Percentiles rank a stretch among this genome's conserved stretches.
Conservation (phyloP, 2,329 filamentous ascomycete species). For the Penicillium sp. region DNA sequence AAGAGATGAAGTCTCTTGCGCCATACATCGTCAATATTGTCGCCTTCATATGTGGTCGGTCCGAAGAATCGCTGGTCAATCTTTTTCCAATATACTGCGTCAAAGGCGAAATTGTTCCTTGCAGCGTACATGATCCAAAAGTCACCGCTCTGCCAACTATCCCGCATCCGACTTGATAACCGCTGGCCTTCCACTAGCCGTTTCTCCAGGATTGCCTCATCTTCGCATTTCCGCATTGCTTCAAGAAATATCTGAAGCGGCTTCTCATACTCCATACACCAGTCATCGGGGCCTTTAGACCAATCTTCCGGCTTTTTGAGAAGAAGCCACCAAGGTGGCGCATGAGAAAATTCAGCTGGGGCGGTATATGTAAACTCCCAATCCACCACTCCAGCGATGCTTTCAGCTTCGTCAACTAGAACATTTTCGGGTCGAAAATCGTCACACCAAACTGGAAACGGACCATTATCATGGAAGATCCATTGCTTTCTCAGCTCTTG, state of each 20-base stretch:
- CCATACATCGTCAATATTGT: not conserved
- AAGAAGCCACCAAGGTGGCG: slow-evolving; percentile 23
- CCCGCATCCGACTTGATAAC: slow-evolving; percentile 7
- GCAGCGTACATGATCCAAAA: slow-evolving; percentile 14
- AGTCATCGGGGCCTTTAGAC: slow-evolving; percentile 16
- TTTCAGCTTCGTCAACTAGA: slow-evolving; percentile 9
- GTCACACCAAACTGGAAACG: slow-evolving; percentile 27
- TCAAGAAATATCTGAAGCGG: not conserved
- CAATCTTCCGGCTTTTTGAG: slow-evolving; percentile 21
- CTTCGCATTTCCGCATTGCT: slow-evolving; percentile 5
- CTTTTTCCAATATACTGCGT: slow-evolving; percentile 5
- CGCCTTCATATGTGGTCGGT: not conserved
- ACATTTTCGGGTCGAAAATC: slow-evolving; percentile 23
- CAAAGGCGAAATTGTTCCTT: slow-evolving; percentile 10
- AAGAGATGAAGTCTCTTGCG: not conserved
- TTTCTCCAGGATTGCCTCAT: slow-evolving; percentile 9
- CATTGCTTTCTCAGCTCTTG: slow-evolving; percentile 12
- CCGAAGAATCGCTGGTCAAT: slow-evolving; percentile 1
- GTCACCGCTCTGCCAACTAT: slow-evolving; percentile 9
- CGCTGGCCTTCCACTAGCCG: slow-evolving; percentile 5
- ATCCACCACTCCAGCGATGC: slow-evolving; percentile 21
- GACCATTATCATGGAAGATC: slow-evolving; percentile 18
- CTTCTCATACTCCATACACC: slow-evolving; percentile 14
- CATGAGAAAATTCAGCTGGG: slow-evolving; percentile 12
- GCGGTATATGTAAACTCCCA: slow-evolving; percentile 22